A percentile compares a stretch with the other conserved stretches of the same genome.
These are phyloP conservation scores for Exserohilum rostratum DNA, from an alignment of 2,329 filamentous ascomycete genomes.

Conservation along the genomic window DNA sequence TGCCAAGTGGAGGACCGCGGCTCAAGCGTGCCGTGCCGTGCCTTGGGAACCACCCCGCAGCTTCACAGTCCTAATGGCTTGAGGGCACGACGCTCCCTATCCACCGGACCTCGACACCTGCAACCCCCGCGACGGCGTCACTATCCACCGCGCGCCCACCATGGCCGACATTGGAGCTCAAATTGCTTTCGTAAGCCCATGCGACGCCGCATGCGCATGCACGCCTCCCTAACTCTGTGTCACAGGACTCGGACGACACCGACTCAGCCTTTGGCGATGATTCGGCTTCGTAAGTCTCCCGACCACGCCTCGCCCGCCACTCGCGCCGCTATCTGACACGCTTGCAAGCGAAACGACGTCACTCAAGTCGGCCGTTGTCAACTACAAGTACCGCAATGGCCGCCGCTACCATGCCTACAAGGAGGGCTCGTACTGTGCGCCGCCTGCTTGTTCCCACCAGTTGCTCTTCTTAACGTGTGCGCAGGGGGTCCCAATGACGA, in stretches of 20 bases:
- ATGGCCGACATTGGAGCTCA: constrained; percentile 27
- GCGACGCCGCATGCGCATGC: neutral
- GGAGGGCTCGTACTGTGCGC: constrained; percentile 33
- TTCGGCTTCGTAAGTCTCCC: constrained; percentile 21
- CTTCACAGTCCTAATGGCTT: too few species aligned
- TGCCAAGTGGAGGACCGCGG: neutral
- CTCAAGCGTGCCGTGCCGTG: neutral
- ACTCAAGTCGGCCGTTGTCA: constrained; percentile 31
- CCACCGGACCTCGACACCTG: neutral
- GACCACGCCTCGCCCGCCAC: too few species aligned
- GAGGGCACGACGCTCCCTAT: neutral
- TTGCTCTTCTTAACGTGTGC: constrained; percentile 4
- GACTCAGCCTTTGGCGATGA: constrained; percentile 30
- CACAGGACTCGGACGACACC: constrained; percentile 23
- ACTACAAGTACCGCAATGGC: constrained; percentile 37
- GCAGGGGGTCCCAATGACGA: constrained; percentile 45
- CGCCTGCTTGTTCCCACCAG: constrained; percentile 1
- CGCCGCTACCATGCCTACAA: constrained; percentile 39
- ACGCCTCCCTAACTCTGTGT: neutral
- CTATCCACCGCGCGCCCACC: neutral
- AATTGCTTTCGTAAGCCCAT: constrained; percentile 20
- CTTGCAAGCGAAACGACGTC: constrained; percentile 29
- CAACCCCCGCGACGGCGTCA: neutral
- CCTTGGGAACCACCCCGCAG: neutral
- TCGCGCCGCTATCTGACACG: constrained; percentile 1